These are phyloP conservation scores for Pyrenophora seminiperda DNA, from an alignment of 2,329 filamentous ascomycete species.

Conservation along the genomic window DNA sequence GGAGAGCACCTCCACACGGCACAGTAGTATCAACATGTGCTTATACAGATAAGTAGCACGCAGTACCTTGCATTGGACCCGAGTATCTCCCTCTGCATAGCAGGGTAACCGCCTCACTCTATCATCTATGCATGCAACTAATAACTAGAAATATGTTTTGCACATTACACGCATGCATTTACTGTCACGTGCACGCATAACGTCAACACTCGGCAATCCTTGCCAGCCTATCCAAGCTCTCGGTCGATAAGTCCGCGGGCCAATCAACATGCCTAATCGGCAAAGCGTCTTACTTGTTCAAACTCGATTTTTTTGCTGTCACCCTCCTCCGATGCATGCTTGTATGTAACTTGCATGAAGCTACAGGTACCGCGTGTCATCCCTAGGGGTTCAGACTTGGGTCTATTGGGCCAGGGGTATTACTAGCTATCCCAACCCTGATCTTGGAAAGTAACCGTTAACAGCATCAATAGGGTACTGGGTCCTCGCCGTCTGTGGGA, in stretches of 20 bases:
- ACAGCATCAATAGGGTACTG: no score
- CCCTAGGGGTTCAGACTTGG: neutral
- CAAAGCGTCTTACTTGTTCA: conserved; percentile 5
- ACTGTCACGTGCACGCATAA: conserved; percentile 4
- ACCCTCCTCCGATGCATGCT: neutral
- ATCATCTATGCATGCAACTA: no score
- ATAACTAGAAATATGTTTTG: no score
- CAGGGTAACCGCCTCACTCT: no score
- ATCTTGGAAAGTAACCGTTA: neutral
- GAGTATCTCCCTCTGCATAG: no score
- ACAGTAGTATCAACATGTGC: no score
- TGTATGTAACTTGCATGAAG: neutral
- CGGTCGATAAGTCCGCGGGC: conserved; percentile 2
- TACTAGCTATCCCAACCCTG: neutral
- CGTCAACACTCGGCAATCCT: neutral
- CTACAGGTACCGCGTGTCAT: neutral
- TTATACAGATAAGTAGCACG: no score
- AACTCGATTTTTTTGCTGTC: neutral
- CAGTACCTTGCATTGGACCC: no score
- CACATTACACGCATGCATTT: no score
- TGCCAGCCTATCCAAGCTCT: neutral
- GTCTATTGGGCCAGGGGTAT: neutral
- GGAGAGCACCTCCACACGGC: no score
- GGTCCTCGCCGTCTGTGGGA: no score
- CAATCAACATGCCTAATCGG: neutral